Percentiles rank a stretch among this genome's conserved stretches.
phyloP scores from a whole-genome alignment of 495 filamentous ascomycete species.

The Barbatosphaeria neglecta region DNA sequence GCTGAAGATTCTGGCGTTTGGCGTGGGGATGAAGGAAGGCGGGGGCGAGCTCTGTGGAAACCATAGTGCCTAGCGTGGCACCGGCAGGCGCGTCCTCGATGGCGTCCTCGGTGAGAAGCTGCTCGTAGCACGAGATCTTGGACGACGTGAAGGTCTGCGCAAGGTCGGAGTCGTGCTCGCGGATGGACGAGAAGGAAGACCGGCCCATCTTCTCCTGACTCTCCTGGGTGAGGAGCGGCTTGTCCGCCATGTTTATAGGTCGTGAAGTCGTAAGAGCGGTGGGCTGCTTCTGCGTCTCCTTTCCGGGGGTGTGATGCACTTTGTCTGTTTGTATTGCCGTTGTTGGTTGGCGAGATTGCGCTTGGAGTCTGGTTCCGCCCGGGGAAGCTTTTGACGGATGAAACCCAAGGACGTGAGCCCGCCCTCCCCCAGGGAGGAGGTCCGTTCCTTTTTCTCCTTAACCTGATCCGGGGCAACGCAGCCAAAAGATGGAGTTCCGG shows the following conservation, averaged over 20 bases:
- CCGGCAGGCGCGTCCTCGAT: constrained; percentile 26
- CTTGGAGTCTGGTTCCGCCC: too few relatives aligned
- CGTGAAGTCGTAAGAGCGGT: constrained; percentile 14
- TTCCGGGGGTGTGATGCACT: neutral
- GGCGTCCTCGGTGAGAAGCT: constrained; percentile 25
- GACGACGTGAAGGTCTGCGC: constrained; percentile 63
- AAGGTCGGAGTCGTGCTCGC: constrained; percentile 40
- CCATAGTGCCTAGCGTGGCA: neutral
- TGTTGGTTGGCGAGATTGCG: too few relatives aligned
- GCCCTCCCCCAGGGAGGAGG: neutral
- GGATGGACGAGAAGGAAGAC: constrained; percentile 46
- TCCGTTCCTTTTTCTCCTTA: neutral
- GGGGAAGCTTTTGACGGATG: too few relatives aligned
- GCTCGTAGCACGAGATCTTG: constrained; percentile 49
- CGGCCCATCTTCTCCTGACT: constrained; percentile 31
- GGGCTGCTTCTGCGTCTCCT: neutral
- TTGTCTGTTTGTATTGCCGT: too few relatives aligned
- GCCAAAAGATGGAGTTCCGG: neutral
- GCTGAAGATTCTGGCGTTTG: too few relatives aligned
- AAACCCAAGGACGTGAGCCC: too few relatives aligned
- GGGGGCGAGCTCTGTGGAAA: constrained; percentile 27
- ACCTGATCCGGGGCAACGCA: neutral
- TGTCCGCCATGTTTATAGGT: constrained; percentile 17
- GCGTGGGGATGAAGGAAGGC: constrained; percentile 31
- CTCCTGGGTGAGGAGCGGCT: constrained; percentile 4